phyloP scores from a whole-genome alignment of 1,284 basidiomycete genomes.

The Ceratobasidium sp. region DNA sequence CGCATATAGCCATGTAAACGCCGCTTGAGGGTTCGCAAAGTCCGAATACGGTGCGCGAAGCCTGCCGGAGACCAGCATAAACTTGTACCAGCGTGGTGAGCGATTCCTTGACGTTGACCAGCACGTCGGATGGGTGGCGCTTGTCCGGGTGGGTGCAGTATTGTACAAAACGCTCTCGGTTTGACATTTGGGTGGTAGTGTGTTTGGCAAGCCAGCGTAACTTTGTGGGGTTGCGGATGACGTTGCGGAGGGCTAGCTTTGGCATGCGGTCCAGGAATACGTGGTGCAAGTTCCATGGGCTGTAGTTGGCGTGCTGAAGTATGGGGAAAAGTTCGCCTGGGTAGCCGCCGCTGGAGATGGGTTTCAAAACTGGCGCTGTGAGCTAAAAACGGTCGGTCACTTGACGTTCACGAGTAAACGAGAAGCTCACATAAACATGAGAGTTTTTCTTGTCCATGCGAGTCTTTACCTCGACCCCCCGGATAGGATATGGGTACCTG shows the following conservation, averaged over 20 bases:
- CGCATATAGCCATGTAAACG: conserved; percentile 1
- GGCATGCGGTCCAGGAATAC: conserved; percentile 27
- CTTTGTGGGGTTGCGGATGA: conserved; percentile 5
- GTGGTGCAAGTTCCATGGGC: conserved; percentile 33
- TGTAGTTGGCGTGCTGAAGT: conserved; percentile 9
- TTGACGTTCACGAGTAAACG: neutral
- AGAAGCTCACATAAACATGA: neutral
- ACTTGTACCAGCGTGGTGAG: conserved; percentile 13
- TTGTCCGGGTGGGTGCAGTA: conserved; percentile 9
- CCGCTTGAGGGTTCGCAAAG: conserved; percentile 6
- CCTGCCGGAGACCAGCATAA: conserved; percentile 14
- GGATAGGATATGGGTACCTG: conserved; percentile 14
- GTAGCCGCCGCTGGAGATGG: neutral
- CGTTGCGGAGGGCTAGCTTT: conserved; percentile 9
- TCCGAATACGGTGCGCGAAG: neutral
- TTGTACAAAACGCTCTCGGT: conserved; percentile 13
- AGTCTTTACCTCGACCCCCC: neutral
- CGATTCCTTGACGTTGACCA: conserved; percentile 29
- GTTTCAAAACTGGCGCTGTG: neutral
- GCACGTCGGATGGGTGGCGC: conserved; percentile 7
- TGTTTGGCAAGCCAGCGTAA: conserved; percentile 18
- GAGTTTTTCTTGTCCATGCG: neutral
- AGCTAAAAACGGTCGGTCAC: neutral
- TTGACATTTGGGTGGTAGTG: conserved; percentile 9
- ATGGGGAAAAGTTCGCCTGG: conserved; percentile 8